A percentile compares a stretch with the other conserved stretches of the same genome.
phyloP scores from a whole-genome alignment of 2,329 filamentous ascomycete species.

The Trichoderma atrobrunneum region DNA sequence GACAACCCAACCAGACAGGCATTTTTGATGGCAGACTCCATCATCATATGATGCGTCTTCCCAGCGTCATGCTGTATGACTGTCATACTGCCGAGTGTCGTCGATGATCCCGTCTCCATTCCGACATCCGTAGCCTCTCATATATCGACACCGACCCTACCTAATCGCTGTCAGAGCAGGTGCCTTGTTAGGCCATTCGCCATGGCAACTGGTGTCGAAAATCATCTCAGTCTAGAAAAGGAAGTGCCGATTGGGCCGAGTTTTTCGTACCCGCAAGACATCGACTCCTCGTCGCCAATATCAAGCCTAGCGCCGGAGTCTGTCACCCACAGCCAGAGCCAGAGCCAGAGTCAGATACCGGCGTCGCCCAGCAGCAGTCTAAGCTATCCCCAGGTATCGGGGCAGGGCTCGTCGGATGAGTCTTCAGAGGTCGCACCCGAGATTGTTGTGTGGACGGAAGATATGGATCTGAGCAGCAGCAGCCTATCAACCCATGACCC shows the following conservation, averaged over 20 bases:
- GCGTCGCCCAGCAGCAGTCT: constrained; percentile 28
- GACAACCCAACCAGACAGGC: constrained; percentile 11
- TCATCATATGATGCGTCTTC: constrained; percentile 22
- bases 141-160: constrained; percentile 13
- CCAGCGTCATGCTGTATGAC: constrained; percentile 28
- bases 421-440: constrained; percentile 39
- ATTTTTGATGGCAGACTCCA: neutral
- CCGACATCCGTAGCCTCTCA: constrained; percentile 18
- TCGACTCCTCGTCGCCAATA: constrained; percentile 29
- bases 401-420: constrained; percentile 33
- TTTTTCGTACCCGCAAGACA: constrained; percentile 23
- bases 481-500: constrained; percentile 24
- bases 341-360: constrained; percentile 30
- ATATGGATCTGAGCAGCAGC: constrained; percentile 35
- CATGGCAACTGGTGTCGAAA: constrained; percentile 29
- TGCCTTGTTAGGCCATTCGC: constrained; percentile 23
- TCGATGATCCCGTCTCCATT: constrained; percentile 20
- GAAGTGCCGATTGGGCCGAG: constrained; percentile 26
- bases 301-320: constrained; percentile 26
- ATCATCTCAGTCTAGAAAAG: constrained; percentile 24
- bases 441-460: constrained; percentile 46
- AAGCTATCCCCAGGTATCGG: constrained; percentile 31
- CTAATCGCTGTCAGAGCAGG: neutral
- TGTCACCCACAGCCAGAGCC: constrained; percentile 28
- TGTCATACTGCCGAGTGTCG: constrained; percentile 26